Percentiles rank a stretch among this genome's conserved stretches.
Conservation (phyloP, 2,329 filamentous ascomycete species). For the Xylaria sp. region DNA sequence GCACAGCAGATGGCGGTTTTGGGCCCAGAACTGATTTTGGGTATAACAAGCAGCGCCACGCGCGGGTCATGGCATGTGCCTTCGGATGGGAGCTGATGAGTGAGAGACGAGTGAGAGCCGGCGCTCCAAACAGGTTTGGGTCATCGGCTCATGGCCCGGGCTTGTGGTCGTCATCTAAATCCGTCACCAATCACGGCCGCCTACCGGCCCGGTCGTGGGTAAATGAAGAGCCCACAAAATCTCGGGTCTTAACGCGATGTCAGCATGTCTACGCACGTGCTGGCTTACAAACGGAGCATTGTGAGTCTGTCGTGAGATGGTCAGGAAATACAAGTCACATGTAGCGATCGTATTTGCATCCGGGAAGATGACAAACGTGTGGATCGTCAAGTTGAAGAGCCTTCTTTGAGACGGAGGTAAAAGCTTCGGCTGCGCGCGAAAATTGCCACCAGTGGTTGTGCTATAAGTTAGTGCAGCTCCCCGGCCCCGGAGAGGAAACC, state of each 20-base stretch:
- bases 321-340: neutral
- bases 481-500: slow-evolving; percentile 1
- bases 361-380: neutral
- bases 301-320: neutral
- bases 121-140: neutral
- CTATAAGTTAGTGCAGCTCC: neutral
- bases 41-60: slow-evolving; percentile 7
- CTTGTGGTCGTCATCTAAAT: slow-evolving; percentile 1
- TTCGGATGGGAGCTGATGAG: neutral
- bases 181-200: slow-evolving; percentile 10
- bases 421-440: too few relatives aligned
- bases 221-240: neutral
- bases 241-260: neutral
- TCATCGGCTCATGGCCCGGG: neutral
- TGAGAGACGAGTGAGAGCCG: neutral
- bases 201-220: slow-evolving; percentile 1
- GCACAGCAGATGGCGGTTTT: slow-evolving; percentile 7
- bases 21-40: slow-evolving; percentile 7
- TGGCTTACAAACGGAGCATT: neutral
- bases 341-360: neutral
- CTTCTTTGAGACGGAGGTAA: neutral
- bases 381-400: neutral
- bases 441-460: neutral
- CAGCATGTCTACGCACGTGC: neutral
- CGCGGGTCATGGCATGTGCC: neutral